Percentiles rank a stretch among this genome's conserved stretches.
Conservation (phyloP, 2,329 filamentous ascomycete species). For the Monosporascus cannonballus region DNA sequence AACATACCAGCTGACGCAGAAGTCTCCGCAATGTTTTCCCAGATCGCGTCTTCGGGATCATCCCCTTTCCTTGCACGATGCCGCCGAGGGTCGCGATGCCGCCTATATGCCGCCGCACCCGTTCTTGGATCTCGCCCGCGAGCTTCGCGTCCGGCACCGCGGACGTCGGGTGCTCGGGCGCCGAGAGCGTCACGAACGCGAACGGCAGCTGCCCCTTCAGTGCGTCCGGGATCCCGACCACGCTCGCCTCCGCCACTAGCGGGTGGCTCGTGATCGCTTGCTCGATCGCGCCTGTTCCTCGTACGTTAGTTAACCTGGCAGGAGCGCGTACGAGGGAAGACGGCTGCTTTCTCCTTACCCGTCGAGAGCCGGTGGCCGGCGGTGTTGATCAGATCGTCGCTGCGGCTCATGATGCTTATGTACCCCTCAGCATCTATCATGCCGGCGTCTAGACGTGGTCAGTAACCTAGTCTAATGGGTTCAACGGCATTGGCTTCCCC, state of each 20-base stretch:
- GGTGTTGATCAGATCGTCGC: constrained; percentile 92
- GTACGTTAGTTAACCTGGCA: constrained; percentile 2
- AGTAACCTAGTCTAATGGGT: constrained; percentile 1
- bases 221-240: constrained; percentile 77
- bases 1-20: constrained; percentile 63
- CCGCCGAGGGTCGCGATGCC: constrained; percentile 81
- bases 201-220: constrained; percentile 91
- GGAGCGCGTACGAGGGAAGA: too few species aligned
- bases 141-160: constrained; percentile 42
- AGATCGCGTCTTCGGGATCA: constrained; percentile 89
- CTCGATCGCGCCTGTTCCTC: constrained; percentile 66
- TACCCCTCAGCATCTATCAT: constrained; percentile 72
- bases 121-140: constrained; percentile 59
- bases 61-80: constrained; percentile 74
- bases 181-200: constrained; percentile 64
- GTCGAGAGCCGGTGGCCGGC: constrained; percentile 87
- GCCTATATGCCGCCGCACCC: constrained; percentile 76
- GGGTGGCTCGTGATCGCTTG: constrained; percentile 83
- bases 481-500: not conserved
- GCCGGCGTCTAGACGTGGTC: constrained; percentile 57
- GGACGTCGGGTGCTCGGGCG: constrained; percentile 40
- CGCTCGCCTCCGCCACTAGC: constrained; percentile 73
- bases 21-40: constrained; percentile 85
- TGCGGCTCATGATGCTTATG: constrained; percentile 57
- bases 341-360: constrained; percentile 41